These are phyloP conservation scores for Hymenoscyphus repandus DNA, from an alignment of 2,329 filamentous ascomycete genomes.

Conservation along the genomic window DNA sequence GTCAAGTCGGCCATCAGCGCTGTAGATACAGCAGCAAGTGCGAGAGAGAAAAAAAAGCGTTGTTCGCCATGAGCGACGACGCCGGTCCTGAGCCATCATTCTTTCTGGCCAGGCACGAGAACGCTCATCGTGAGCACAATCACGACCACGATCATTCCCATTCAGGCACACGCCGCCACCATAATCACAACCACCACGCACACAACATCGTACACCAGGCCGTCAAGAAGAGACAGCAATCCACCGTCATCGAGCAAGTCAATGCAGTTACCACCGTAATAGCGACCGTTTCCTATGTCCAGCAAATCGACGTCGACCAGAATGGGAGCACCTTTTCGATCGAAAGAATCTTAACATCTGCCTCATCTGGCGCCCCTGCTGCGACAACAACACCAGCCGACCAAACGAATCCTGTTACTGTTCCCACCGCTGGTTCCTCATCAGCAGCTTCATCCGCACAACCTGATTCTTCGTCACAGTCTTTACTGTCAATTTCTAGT, in stretches of 20 bases:
- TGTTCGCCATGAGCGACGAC: slow-evolving; percentile 25
- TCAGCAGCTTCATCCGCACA: slow-evolving; percentile 3
- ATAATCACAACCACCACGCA: slow-evolving; percentile 21
- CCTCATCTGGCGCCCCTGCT: slow-evolving; percentile 2
- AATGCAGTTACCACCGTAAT: slow-evolving; percentile 23
- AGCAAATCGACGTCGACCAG: slow-evolving; percentile 29
- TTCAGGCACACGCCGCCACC: slow-evolving; percentile 15
- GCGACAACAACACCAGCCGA: slow-evolving; percentile 5
- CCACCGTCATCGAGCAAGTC: slow-evolving; percentile 5
- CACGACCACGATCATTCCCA: slow-evolving; percentile 3
- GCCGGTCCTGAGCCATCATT: slow-evolving; percentile 28
- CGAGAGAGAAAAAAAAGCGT: slow-evolving; percentile 4
- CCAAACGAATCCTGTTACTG: neutral
- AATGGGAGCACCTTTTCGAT: slow-evolving; percentile 24
- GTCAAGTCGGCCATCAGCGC: slow-evolving; percentile 19
- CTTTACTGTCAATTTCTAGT: slow-evolving; percentile 22
- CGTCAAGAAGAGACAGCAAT: slow-evolving; percentile 1
- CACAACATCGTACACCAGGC: slow-evolving; percentile 10
- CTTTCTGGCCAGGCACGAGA: slow-evolving; percentile 30
- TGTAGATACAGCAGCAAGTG: slow-evolving; percentile 29
- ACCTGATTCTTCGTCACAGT: slow-evolving; percentile 16
- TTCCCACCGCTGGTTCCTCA: slow-evolving; percentile 3
- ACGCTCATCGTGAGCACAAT: slow-evolving; percentile 30
- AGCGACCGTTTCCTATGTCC: slow-evolving; percentile 27
- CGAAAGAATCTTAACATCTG: slow-evolving; percentile 14